phyloP scores from a whole-genome alignment of 768 basidiomycete species.

The Tulasnella sp. region DNA sequence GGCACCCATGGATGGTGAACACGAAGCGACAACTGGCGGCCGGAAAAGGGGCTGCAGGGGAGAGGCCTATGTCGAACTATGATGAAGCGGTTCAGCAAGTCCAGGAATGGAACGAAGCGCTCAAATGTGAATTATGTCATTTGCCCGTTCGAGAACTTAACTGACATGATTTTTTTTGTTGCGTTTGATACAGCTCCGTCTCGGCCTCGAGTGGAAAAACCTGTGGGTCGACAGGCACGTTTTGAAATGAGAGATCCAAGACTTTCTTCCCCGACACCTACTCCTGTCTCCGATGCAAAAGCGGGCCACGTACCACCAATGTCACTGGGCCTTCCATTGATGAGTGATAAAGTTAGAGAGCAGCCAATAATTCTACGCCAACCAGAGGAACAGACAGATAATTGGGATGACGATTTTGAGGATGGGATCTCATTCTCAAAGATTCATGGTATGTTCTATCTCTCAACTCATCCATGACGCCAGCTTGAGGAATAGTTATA shows the following conservation, averaged over 20 bases:
- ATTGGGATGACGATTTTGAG: conserved; percentile 98
- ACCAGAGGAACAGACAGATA: conserved; percentile 81
- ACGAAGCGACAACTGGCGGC: conserved; percentile 56
- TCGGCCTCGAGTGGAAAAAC: neutral
- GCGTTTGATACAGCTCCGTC: conserved; percentile 9
- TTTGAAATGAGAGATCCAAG: conserved; percentile 12
- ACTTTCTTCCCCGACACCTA: conserved; percentile 9
- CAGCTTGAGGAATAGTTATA: conserved; percentile 20
- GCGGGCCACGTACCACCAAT: conserved; percentile 20
- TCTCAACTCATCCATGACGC: neutral
- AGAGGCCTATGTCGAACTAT: conserved; percentile 56
- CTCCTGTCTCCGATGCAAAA: neutral
- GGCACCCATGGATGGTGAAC: conserved; percentile 92
- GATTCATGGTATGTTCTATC: conserved; percentile 41
- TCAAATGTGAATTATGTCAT: conserved; percentile 51
- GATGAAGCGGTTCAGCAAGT: conserved; percentile 91
- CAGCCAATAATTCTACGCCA: conserved; percentile 33
- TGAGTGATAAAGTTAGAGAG: conserved; percentile 4
- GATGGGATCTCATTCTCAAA: conserved; percentile 83
- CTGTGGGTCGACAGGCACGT: neutral
- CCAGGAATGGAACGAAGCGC: conserved; percentile 97
- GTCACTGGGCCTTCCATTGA: conserved; percentile 26
- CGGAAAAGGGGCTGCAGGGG: conserved; percentile 23
- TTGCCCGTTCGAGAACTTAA: conserved; percentile 2
- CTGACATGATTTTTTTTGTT: no score